These are phyloP conservation scores for Alternaria metachromatica DNA, from an alignment of 2,329 filamentous ascomycete genomes.

Conservation along the genomic window DNA sequence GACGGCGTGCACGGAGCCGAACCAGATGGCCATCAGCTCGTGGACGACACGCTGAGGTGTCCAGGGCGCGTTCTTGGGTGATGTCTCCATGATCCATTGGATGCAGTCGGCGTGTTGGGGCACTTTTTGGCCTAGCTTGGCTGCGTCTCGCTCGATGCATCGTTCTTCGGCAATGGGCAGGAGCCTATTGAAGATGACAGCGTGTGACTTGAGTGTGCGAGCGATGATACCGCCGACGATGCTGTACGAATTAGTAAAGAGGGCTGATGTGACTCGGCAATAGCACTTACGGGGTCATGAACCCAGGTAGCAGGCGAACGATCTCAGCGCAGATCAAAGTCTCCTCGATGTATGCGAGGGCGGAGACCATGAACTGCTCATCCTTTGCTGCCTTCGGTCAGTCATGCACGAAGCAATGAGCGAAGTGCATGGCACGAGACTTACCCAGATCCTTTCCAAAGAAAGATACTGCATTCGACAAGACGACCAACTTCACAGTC, in stretches of 20 bases:
- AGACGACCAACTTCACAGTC: constrained; percentile 18
- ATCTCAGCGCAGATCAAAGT: constrained; percentile 34
- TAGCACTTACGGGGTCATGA: constrained; percentile 16
- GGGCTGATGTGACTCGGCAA: too few species aligned
- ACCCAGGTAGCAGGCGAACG: constrained; percentile 23
- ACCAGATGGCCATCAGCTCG: constrained; percentile 47
- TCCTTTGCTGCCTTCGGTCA: constrained; percentile 18
- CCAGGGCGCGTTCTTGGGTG: constrained; percentile 36
- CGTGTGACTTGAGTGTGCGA: constrained; percentile 19
- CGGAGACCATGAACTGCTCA: constrained; percentile 30
- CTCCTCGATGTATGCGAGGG: constrained; percentile 31
- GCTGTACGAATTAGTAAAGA: not conserved
- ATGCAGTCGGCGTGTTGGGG: constrained; percentile 33
- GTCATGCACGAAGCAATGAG: not conserved
- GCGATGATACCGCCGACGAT: constrained; percentile 17
- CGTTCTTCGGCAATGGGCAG: constrained; percentile 21
- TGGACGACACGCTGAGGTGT: constrained; percentile 31
- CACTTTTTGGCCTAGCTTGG: constrained; percentile 16
- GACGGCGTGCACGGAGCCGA: constrained; percentile 40
- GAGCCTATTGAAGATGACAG: constrained; percentile 21
- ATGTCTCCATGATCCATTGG: constrained; percentile 45
- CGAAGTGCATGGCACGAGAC: not conserved
- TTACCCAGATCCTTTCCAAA: constrained; percentile 24
- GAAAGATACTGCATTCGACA: constrained; percentile 23
- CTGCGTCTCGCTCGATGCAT: constrained; percentile 18